Percentiles rank a stretch among this genome's conserved stretches.
Conservation (phyloP, 371 early-diverging fungal genomes). For the Mortierella sp. region DNA sequence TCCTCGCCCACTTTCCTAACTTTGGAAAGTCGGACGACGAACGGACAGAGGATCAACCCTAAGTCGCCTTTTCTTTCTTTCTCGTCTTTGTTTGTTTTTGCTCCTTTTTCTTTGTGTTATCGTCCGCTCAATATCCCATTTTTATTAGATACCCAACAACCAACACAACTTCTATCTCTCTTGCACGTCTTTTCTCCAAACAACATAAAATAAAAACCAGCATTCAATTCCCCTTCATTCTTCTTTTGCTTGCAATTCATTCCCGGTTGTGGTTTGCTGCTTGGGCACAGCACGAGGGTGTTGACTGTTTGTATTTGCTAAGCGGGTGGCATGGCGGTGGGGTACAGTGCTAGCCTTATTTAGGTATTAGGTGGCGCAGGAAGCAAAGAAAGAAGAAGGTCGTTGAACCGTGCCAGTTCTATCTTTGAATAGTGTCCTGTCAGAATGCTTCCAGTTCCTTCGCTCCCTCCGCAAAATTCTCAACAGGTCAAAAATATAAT, state of each 20-base stretch:
- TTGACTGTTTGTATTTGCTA: neutral
- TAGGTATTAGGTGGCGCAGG: neutral
- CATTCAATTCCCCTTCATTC: neutral
- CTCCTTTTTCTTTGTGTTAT: neutral
- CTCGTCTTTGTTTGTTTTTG: neutral
- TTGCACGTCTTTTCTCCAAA: neutral
- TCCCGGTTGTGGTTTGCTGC: neutral
- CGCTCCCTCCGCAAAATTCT: neutral
- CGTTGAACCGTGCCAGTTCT: neutral
- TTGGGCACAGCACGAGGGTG: neutral
- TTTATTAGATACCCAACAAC: neutral
- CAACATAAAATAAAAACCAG: neutral
- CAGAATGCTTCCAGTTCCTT: neutral
- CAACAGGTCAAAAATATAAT: neutral
- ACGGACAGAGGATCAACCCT: neutral
- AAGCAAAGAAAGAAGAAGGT: neutral
- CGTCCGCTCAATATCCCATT: neutral
- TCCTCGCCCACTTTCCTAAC: conserved; percentile 41
- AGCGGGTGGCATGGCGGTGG: neutral
- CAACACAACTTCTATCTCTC: neutral
- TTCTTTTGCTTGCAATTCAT: neutral
- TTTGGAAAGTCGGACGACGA: conserved; percentile 37
- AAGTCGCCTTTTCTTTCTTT: neutral
- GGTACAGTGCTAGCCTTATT: neutral
- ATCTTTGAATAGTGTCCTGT: neutral